A percentile compares a stretch with the other conserved stretches of the same genome.
Conservation (phyloP, 495 filamentous ascomycete species). For the Tricharina praecox region DNA sequence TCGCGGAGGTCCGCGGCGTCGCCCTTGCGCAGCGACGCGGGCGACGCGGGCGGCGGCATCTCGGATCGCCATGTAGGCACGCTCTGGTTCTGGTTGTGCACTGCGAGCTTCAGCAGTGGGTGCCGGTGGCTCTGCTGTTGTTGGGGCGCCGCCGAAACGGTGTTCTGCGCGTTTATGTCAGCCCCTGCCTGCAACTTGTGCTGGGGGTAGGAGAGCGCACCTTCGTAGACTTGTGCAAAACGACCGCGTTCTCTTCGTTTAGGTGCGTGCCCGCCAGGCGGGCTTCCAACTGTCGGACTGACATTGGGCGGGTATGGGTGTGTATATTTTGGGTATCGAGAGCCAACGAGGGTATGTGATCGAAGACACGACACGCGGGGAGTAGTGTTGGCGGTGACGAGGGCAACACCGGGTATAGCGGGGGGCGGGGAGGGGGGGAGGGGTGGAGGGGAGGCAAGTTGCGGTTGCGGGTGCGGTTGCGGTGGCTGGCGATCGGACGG, state of each 20-base stretch:
- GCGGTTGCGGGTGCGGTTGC: no score
- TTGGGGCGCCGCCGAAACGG: constrained; percentile 38
- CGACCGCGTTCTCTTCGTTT: constrained; percentile 54
- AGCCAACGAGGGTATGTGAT: no score
- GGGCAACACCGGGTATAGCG: no score
- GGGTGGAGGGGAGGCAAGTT: no score
- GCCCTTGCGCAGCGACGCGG: constrained; percentile 22
- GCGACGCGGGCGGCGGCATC: constrained; percentile 29
- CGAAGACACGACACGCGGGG: no score
- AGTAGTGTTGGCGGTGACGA: no score
- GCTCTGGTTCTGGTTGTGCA: constrained; percentile 55
- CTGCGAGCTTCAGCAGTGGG: constrained; percentile 56
- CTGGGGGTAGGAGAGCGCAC: no score
- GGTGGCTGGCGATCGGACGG: no score
- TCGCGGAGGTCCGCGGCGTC: constrained; percentile 4
- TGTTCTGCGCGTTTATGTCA: constrained; percentile 3
- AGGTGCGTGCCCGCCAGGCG: constrained; percentile 70
- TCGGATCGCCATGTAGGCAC: constrained; percentile 29
- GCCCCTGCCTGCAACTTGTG: constrained; percentile 3
- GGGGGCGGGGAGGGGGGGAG: no score
- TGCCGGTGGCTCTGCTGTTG: constrained; percentile 32
- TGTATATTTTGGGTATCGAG: no score
- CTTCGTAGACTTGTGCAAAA: no score
- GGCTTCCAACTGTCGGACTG: constrained; percentile 50
- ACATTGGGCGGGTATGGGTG: constrained; percentile 30